Conservation (phyloP, 768 basidiomycete species). For the Mycena leptocephala region DNA sequence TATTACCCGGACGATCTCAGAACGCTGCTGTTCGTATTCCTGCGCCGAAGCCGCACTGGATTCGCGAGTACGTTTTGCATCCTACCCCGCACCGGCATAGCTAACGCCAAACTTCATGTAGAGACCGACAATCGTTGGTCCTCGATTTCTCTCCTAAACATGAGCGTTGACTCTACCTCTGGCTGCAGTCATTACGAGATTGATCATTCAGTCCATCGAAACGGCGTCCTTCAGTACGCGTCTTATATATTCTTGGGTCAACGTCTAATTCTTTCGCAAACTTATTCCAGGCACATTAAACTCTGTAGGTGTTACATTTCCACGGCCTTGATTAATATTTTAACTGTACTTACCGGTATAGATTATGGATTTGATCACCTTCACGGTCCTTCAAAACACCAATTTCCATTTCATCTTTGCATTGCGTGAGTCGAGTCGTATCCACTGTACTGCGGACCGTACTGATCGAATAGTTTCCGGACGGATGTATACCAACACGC, state of each 20-base stretch:
- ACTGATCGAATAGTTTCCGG: neutral
- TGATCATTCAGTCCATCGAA: constrained; percentile 1
- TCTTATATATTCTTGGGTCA: neutral
- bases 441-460: neutral
- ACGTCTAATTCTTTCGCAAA: neutral
- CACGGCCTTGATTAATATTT: neutral
- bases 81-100: neutral
- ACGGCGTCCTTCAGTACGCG: constrained; percentile 6
- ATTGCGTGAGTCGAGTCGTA: neutral
- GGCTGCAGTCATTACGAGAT: neutral
- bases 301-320: neutral
- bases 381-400: constrained; percentile 8
- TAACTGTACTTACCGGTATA: neutral
- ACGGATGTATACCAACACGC: constrained; percentile 8
- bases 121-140: neutral
- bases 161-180: no score
- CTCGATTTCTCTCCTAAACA: neutral
- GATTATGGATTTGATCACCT: constrained; percentile 8
- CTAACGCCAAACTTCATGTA: neutral
- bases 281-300: neutral
- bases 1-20: neutral
- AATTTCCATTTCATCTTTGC: constrained; percentile 15
- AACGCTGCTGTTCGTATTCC: constrained; percentile 1
- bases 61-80: neutral
- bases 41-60: constrained; percentile 11